Evolutionary conservation across 1,139 yeast genomes (phyloP), one percentile per base, ranked within the genome.

Genomic region (Yamadazyma atmosphaerica): DNA sequence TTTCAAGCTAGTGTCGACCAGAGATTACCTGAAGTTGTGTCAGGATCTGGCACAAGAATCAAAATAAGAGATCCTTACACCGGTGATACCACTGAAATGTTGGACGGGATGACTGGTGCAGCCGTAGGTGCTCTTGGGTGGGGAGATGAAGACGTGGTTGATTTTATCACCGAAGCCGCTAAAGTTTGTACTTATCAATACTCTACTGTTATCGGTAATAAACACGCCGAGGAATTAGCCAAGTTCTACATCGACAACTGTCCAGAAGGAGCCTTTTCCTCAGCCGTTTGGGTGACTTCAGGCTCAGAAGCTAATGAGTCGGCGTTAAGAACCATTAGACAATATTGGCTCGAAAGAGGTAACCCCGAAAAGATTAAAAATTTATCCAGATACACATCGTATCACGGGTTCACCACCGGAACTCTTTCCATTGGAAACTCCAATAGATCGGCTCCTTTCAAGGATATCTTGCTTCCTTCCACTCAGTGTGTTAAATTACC

Each of bases 251-350:
- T 78, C 52, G 75, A 73, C 11, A 63, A 69, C 46, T 74, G 79
- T 12, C 79, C 81, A n/a, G 56, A 63, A 17, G 79, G 77, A 19
- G 77, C 75, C 3, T 79, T 79, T 54, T 68, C 69, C 26, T 63
- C 78, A 34, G 81, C 81, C 9, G 54, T 75, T 38, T 78, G 77
- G 68, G 74, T 80, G 25, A 71, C 78, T 44, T 79, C 83, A 4
- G 85, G 84, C 26, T 77, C 83, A 17, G 85, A 79, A 56, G 66
- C 81, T 27, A 79, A 75, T 51, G 84, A 79, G 54, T 77, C 76
- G 52, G 80, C 81, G 4, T 52, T 79, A 58, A 77, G 77, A 58
- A 67, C 79, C 41, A 66, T 72, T 39, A 73, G 78, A 54, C 83
- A 79, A 55, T 79, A 77, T 58, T 76, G 70, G 56, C 51, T 67